A percentile compares a stretch with the other conserved stretches of the same genome.
Evolutionary conservation across 805 yeast species (phyloP).

Genomic region (Ogataea glucozyma): DNA sequence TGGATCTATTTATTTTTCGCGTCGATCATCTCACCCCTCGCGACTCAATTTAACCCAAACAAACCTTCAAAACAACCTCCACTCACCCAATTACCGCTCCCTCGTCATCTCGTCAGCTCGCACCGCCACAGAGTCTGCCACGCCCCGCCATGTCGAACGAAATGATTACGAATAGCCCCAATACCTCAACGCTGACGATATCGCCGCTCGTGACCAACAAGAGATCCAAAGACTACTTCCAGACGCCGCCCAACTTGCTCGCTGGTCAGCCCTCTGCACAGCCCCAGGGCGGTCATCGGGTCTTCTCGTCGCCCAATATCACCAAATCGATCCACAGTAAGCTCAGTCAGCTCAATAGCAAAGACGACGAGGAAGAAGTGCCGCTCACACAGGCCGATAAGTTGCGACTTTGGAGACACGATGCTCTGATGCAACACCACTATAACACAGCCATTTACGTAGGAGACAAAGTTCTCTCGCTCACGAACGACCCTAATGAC

Average conservation of each 20-base stretch:
- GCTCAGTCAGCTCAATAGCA: constrained; percentile 11
- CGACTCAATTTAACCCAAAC: neutral
- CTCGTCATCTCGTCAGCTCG: neutral
- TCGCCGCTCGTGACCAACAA: constrained; percentile 58
- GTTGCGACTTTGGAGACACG: constrained; percentile 88
- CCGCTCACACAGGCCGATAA: constrained; percentile 80
- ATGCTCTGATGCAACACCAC: constrained; percentile 89
- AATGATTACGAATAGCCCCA: constrained; percentile 45
- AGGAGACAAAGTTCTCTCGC: constrained; percentile 84
- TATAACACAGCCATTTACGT: constrained; percentile 85
- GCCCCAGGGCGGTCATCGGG: constrained; percentile 20
- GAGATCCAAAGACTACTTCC: constrained; percentile 35
- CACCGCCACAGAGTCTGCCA: no score
- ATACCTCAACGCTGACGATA: constrained; percentile 70
- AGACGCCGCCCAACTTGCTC: constrained; percentile 36
- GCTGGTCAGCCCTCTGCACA: constrained; percentile 22
- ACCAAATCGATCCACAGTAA: constrained; percentile 18
- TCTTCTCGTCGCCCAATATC: constrained; percentile 29
- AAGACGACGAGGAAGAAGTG: constrained; percentile 30
- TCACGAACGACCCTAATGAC: constrained; percentile 87
- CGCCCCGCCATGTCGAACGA: constrained; percentile 10
- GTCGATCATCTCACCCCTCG: no score
- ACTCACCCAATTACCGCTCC: neutral
- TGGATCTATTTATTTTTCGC: neutral
- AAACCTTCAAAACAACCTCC: neutral